phyloP scores from a whole-genome alignment of 176 grass and related monocot species.

The Bolboschoenus planiculmis region DNA sequence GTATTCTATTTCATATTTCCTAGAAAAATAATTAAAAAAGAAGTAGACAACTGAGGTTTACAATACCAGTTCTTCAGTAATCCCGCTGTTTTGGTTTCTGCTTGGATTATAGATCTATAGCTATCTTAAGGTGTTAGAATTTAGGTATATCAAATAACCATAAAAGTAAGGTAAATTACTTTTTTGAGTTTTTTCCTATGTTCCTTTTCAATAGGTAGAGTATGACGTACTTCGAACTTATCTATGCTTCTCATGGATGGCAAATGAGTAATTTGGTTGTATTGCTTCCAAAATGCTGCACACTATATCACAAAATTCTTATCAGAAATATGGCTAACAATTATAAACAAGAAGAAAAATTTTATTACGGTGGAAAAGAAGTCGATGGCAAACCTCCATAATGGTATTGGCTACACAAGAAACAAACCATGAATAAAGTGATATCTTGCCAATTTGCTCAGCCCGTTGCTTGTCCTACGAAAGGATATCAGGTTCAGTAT shows the following conservation, averaged over 20 bases:
- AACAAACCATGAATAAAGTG: constrained; percentile 21
- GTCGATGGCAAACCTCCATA: constrained; percentile 13
- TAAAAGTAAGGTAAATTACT: constrained; percentile 15
- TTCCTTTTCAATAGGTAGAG: constrained; percentile 21
- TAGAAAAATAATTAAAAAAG: not conserved
- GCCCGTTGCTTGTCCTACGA: constrained; percentile 18
- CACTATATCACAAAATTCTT: not conserved
- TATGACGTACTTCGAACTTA: constrained; percentile 24
- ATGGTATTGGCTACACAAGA: constrained; percentile 25
- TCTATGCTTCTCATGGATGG: constrained; percentile 10
- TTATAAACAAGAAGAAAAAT: not conserved
- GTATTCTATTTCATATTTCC: not conserved
- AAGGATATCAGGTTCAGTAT: not conserved
- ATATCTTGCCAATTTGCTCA: constrained; percentile 18
- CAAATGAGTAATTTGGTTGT: constrained; percentile 20
- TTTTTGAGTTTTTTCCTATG: constrained; percentile 23
- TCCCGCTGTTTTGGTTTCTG: not conserved
- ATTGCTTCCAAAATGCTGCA: constrained; percentile 25
- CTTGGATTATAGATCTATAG: not conserved
- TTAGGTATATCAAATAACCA: constrained; percentile 21
- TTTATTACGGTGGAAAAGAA: not conserved
- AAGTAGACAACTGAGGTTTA: not conserved
- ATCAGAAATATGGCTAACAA: not conserved
- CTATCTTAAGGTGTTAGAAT: not conserved
- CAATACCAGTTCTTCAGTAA: not conserved